A percentile compares a stretch with the other conserved stretches of the same genome.
Evolutionary conservation across 768 basidiomycete species (phyloP).

Genomic region (Filobasidium floriforme): DNA sequence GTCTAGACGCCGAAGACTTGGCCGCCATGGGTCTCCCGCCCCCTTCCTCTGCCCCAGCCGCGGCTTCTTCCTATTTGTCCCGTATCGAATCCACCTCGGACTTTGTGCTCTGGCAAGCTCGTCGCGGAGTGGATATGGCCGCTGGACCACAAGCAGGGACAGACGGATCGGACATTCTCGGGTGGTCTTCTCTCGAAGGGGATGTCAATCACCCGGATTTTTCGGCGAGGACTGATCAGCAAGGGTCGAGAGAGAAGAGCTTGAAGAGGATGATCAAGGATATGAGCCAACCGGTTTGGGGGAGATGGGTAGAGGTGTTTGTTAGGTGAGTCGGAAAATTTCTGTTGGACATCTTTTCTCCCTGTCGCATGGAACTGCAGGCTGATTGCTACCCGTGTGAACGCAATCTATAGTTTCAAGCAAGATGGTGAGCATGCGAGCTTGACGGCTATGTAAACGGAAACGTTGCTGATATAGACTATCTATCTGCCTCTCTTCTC

Average conservation of each 20-base stretch:
- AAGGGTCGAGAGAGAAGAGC: conserved; percentile 8
- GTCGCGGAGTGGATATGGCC: conserved; percentile 12
- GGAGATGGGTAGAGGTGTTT: conserved; percentile 19
- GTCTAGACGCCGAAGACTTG: conserved; percentile 17
- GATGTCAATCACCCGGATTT: conserved; percentile 8
- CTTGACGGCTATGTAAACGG: background rate
- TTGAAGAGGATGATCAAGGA: conserved; percentile 17
- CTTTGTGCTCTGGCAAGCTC: conserved; percentile 15
- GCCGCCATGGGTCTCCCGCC: conserved; percentile 11
- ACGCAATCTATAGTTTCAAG: background rate
- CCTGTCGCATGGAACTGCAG: background rate
- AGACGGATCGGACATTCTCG: background rate
- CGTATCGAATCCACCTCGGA: conserved; percentile 11
- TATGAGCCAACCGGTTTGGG: conserved; percentile 18
- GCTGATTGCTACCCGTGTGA: background rate
- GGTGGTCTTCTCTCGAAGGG: conserved; percentile 15
- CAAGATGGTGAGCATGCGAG: background rate
- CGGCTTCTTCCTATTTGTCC: background rate
- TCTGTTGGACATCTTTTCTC: background rate
- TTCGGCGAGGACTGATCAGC: background rate
- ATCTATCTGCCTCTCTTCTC: background rate
- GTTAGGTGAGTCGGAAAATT: conserved; percentile 17
- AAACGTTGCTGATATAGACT: background rate
- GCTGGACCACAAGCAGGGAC: conserved; percentile 1
- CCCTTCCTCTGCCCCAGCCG: background rate